Base-by-base conservation (phyloP, 2,329 filamentous ascomycete genomes). In the Ciborinia camelliae region DNA sequence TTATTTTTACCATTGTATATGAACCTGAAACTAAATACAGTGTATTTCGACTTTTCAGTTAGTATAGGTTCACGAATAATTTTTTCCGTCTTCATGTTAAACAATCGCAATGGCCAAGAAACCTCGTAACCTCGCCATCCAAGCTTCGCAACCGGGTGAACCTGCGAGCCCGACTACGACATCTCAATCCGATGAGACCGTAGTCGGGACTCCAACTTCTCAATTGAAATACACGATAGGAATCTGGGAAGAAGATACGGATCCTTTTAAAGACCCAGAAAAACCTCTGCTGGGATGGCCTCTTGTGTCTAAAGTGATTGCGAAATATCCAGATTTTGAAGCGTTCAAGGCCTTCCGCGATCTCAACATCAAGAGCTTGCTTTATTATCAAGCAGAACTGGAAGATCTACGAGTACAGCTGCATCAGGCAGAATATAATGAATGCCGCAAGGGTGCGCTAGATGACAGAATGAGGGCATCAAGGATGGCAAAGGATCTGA, bases 371-470 rank as follows among this genome's bases (percentile, higher is more conserved):
- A 70, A 70, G 39, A 65, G 57, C n/a, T 51, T 70, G 8, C 65
- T 70, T 7, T 70, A 70, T 51, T 69, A 69, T 47, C 69, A 70
- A 55, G 65, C 65, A 5, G 62, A 70, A 28, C 52, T 70, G 14
- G 32, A 35, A 6, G 9, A 28, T 4, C 20, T 68, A 4, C 63
- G 54, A 28, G 58, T 48, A 45, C 23, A 64, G 3, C 57, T 70
- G 1, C 66, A 67, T 41, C n/a, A 64, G 14, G 15, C 59, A 15
- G 69, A 70, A 35, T 66, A 58, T 52, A 37, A 57, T 14, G 66
- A 70, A 39, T 28, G 58, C 28, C 53, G 39, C 5, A 7, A 57
- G 30, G 47, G 51, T 8, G 54, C 45, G 28, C 39, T 23, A 47
- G 54, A 58, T 20, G 54, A 28, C 28, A 58, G 52, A 51, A 23